Evolutionary conservation across 2,329 filamentous ascomycete species (phyloP), one percentile per base, ranked within the genome.

Genomic region (Ascochyta viciae-villosae): DNA sequence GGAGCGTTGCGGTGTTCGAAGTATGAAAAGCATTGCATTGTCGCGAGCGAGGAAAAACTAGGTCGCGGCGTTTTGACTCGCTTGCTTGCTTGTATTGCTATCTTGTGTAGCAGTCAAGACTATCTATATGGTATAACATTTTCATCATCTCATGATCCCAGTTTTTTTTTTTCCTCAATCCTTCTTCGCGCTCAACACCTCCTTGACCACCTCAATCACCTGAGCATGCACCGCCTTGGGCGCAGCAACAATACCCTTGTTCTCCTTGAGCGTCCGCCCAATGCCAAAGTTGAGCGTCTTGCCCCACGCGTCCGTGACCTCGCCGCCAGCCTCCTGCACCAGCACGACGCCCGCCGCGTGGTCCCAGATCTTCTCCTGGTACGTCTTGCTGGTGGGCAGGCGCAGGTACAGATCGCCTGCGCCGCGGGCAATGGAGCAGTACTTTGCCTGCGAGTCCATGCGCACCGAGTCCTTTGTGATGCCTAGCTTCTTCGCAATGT

Each of bases 321-420:
- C 82, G 44, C 95, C 96, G 47, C 95, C 95, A 3, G 95, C 92
- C 79, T 99, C 96, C 54, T 93, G 85, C 37, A 98, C 95, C 64
- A 99, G 93, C 56, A 99, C 80, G 70, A 96, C 93, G 37, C 95
- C 95, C 12, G 94, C 95, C 16, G 95, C 95, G 76, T 99, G 95
- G 74, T 99, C 95, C 95, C 95, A 99, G 66, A 99, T 99, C 86
- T 99, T 99, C 83, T 99, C 95, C 76, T 96, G 87, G 80, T 99
- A 99, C 50, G 89, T 88, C 66, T 89, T 89, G 74, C 86, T 90
- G 26, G 91, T 89, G 3, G 95, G 95, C 55, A 99, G 80, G 50
- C 96, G 86, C 54, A 99, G 84, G 79, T 99, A 99, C 63, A 99
- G 88, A 73, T 99, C 95, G 45, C 93, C 95, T 5, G 93, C 92